Percentiles rank a stretch among this genome's conserved stretches.
Conservation (phyloP, 2,329 filamentous ascomycete species). For the Rhynchosporium graminicola region DNA sequence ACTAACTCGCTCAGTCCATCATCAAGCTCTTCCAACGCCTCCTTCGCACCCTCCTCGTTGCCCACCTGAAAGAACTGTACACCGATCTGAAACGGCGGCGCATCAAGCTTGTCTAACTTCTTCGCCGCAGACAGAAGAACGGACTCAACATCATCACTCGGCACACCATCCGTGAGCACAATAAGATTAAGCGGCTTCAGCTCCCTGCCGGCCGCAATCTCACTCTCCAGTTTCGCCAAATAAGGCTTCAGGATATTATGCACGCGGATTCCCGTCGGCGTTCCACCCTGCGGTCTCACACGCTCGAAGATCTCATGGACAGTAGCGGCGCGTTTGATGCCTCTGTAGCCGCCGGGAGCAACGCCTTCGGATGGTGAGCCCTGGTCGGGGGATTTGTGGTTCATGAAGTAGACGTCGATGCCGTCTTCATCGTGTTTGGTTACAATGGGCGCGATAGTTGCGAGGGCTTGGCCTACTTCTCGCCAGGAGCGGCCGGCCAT, state of each 20-base stretch:
- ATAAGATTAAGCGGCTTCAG: conserved; percentile 88
- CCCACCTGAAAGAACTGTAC: conserved; percentile 98
- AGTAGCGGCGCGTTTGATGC: conserved; percentile 57
- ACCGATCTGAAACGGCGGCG: conserved; percentile 79
- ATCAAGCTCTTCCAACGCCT: conserved; percentile 71
- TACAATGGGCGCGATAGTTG: conserved; percentile 78
- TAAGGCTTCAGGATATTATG: conserved; percentile 74
- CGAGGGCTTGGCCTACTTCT: conserved; percentile 70
- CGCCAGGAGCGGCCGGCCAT: conserved; percentile 79
- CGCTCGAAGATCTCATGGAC: conserved; percentile 71
- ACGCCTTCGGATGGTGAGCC: conserved; percentile 42
- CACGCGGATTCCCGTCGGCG: conserved; percentile 74
- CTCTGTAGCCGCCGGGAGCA: conserved; percentile 58
- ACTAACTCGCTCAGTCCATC: conserved; percentile 64
- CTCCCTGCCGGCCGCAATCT: conserved; percentile 40
- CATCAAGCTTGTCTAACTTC: conserved; percentile 68
- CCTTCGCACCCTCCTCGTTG: conserved; percentile 63
- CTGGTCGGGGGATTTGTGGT: conserved; percentile 53
- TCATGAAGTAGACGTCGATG: conserved; percentile 90
- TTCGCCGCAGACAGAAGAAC: conserved; percentile 67
- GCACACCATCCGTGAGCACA: conserved; percentile 84
- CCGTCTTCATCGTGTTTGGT: conserved; percentile 78
- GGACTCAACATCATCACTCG: conserved; percentile 76
- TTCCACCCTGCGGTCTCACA: conserved; percentile 65
- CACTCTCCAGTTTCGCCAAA: conserved; percentile 54